phyloP scores from a whole-genome alignment of 2,329 filamentous ascomycete genomes.

The Phyllosticta capitalensis region DNA sequence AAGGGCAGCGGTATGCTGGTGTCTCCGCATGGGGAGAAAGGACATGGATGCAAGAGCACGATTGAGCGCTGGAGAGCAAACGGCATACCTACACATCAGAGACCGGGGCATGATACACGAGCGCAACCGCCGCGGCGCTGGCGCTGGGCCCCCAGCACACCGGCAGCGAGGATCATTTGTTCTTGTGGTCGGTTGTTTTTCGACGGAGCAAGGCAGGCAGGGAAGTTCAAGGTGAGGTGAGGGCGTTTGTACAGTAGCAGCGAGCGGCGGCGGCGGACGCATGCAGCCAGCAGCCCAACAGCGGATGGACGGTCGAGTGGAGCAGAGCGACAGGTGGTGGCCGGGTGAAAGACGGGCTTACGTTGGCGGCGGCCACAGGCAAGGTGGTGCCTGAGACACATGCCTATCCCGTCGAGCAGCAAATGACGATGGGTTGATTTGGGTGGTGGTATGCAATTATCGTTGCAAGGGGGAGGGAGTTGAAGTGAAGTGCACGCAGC shows the following conservation, averaged over 20 bases:
- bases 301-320: too few species aligned
- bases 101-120: not conserved
- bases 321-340: too few species aligned
- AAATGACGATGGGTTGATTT: not conserved
- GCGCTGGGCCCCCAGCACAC: too few species aligned
- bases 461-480: too few species aligned
- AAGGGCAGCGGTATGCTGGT: not conserved
- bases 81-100: not conserved
- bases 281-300: too few species aligned
- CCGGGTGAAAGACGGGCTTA: not conserved
- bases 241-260: too few species aligned
- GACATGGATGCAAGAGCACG: not conserved
- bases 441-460: not conserved
- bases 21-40: not conserved
- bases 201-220: too few species aligned
- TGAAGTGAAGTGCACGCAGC: too few species aligned
- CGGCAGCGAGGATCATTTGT: not conserved
- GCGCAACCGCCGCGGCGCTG: not conserved
- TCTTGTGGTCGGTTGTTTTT: too few species aligned
- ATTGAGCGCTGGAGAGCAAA: too few species aligned
- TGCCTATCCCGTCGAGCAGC: not conserved
- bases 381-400: not conserved
- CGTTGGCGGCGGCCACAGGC: not conserved
- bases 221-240: not conserved
- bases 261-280: not conserved